Evolutionary conservation across 768 basidiomycete genomes (phyloP), one percentile per base, ranked within the genome.

Genomic region (Gautieria morchelliformis): DNA sequence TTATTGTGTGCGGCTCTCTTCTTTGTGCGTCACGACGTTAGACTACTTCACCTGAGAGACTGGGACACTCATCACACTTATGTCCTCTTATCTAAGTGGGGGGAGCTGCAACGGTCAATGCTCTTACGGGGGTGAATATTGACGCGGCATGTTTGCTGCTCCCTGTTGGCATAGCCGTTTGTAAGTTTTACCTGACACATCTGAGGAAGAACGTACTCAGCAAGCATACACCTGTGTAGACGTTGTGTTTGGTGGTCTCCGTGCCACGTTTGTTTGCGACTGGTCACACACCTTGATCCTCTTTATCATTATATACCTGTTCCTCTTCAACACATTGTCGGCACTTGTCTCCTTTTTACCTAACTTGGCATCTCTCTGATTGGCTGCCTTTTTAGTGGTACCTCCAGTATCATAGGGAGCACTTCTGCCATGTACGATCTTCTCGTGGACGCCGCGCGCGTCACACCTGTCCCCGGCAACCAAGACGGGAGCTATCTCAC

Each of bases 401-500:
- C 72, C 4, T 70, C 72, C 1, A 69, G 70, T 4, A 68, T 69
- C 1, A 67, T 75, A 7, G 71, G 72, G 19, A 74, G 73, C 10
- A 62, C 75, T 7, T 69, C 70, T 20, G 66, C 68, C 12, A 56
- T 79, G 51, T 81, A 78, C 61, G 71, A 76, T 51, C 68, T 83
- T 22, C 71, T 83, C 0, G 67, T 73, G 2, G 66, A 72, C 32
- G 81, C 81, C 3, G 74, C 71, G 1, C 55, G 66, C 2, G 70
- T 74, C n/a, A 65, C 67, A 1, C 80, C 81, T 0, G 79, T 82
- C 0, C 59, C 58, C 0, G 79, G 81, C 8, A 82, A 80, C 60
- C 60, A 71, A 44, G 68, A 72, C 15, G 79, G 81, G 5, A 78
- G 76, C 52, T 82, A 81, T 61, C 58, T 81, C 35, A 82, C 81